Percentiles rank a stretch among this genome's conserved stretches.
phyloP scores from a whole-genome alignment of 2,329 filamentous ascomycete genomes.

The Thelonectria discophora region DNA sequence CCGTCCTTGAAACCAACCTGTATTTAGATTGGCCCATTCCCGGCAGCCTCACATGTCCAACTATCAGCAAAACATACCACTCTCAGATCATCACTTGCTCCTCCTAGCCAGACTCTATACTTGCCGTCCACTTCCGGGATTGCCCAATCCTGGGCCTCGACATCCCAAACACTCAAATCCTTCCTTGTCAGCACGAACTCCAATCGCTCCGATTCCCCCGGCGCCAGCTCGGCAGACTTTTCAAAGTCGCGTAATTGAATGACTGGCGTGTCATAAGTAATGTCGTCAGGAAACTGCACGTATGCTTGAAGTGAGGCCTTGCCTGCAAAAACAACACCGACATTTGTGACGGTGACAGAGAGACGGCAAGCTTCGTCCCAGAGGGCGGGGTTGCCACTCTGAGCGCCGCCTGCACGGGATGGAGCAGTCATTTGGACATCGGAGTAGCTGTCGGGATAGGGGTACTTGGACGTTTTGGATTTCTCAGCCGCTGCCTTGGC shows the following conservation, averaged over 20 bases:
- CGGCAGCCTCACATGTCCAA: constrained; percentile 41
- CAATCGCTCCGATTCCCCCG: constrained; percentile 62
- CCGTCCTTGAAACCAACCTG: not conserved
- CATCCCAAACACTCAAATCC: constrained; percentile 79
- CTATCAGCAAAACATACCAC: constrained; percentile 44
- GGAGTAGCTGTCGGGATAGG: constrained; percentile 74
- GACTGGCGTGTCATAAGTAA: constrained; percentile 68
- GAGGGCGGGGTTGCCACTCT: constrained; percentile 74
- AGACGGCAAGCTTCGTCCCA: constrained; percentile 60
- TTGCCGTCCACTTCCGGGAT: constrained; percentile 49
- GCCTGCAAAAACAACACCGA: constrained; percentile 54
- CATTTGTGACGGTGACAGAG: constrained; percentile 61
- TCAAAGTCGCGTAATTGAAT: constrained; percentile 77
- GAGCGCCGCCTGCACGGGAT: constrained; percentile 71
- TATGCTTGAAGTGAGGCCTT: constrained; percentile 59
- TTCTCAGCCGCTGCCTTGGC: constrained; percentile 52
- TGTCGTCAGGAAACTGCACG: constrained; percentile 52
- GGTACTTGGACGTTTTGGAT: constrained; percentile 55
- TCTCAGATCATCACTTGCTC: constrained; percentile 48
- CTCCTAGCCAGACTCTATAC: constrained; percentile 53
- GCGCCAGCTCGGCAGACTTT: constrained; percentile 65
- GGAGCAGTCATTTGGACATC: constrained; percentile 51
- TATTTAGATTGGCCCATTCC: not conserved
- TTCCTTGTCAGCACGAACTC: constrained; percentile 69
- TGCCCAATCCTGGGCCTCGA: constrained; percentile 73